These are phyloP conservation scores for Rhizophagus sp. DNA, from an alignment of 192 early-diverging fungal species.

Conservation along the genomic window DNA sequence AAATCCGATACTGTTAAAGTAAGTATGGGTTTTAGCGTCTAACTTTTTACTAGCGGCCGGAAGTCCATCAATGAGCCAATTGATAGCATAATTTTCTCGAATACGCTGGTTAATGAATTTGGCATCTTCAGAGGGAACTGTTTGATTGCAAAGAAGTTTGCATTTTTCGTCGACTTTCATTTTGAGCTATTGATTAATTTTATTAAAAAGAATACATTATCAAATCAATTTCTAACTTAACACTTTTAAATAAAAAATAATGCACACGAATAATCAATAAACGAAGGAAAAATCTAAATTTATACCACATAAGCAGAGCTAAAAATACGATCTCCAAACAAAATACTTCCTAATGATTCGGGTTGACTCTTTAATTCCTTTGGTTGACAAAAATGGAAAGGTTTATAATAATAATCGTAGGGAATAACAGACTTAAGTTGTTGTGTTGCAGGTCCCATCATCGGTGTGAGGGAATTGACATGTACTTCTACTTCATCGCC, in stretches of 20 bases:
- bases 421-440: conserved; percentile 77
- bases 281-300: background rate
- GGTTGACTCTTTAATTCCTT: conserved; percentile 52
- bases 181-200: conserved; percentile 49
- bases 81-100: conserved; percentile 71
- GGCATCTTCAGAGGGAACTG: conserved; percentile 70
- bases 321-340: conserved; percentile 96
- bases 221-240: background rate
- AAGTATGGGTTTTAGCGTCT: conserved; percentile 51
- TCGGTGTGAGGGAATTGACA: conserved; percentile 88
- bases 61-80: conserved; percentile 91
- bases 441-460: conserved; percentile 51
- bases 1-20: conserved; percentile 80
- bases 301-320: conserved; percentile 76
- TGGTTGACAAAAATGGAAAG: conserved; percentile 86
- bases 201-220: background rate
- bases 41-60: conserved; percentile 70
- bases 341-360: conserved; percentile 87
- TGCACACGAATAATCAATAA: background rate
- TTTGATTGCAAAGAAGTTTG: conserved; percentile 61
- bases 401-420: conserved; percentile 86
- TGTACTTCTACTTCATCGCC: conserved; percentile 70
- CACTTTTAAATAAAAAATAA: background rate
- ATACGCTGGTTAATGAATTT: conserved; percentile 88
- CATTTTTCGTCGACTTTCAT: conserved; percentile 66